These are phyloP conservation scores for Peziza echinospora DNA, from an alignment of 495 filamentous ascomycete species.

Conservation along the genomic window DNA sequence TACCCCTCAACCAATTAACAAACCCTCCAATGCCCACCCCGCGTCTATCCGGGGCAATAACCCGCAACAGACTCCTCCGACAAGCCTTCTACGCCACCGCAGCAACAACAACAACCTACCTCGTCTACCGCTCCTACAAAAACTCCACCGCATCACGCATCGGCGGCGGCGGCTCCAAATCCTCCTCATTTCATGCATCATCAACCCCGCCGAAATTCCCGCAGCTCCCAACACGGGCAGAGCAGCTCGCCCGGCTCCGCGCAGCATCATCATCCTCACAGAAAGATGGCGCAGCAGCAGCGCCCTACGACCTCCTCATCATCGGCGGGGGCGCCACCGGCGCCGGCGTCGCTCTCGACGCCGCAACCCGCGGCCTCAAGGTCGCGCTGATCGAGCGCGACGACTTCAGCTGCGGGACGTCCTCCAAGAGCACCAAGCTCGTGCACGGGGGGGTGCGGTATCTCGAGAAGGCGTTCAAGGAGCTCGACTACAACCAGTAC, in stretches of 20 bases:
- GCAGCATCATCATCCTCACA: constrained; percentile 19
- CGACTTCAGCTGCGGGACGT: constrained; percentile 84
- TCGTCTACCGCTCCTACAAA: not conserved
- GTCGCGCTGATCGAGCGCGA: constrained; percentile 90
- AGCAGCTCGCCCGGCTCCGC: constrained; percentile 26
- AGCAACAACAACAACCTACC: constrained; percentile 14
- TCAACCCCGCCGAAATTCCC: constrained; percentile 41
- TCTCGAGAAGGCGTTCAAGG: constrained; percentile 90
- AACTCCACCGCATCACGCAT: too few species aligned
- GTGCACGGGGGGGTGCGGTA: constrained; percentile 95
- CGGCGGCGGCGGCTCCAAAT: not conserved
- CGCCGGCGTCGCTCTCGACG: constrained; percentile 80
- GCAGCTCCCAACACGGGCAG: constrained; percentile 33
- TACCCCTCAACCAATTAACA: too few species aligned
- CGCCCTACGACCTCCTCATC: constrained; percentile 63
- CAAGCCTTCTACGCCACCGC: constrained; percentile 37
- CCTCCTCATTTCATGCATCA: not conserved
- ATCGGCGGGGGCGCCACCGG: constrained; percentile 91
- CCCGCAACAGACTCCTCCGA: constrained; percentile 26
- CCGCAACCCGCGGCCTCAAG: constrained; percentile 74
- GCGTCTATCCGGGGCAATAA: not conserved
- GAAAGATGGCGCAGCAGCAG: not conserved
- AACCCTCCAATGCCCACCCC: not conserved
- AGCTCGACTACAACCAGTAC: constrained; percentile 92
- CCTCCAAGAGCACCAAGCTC: constrained; percentile 90